A percentile compares a stretch with the other conserved stretches of the same genome.
These are phyloP conservation scores for Pleurotus djamor DNA, from an alignment of 768 basidiomycete genomes.

Conservation along the genomic window DNA sequence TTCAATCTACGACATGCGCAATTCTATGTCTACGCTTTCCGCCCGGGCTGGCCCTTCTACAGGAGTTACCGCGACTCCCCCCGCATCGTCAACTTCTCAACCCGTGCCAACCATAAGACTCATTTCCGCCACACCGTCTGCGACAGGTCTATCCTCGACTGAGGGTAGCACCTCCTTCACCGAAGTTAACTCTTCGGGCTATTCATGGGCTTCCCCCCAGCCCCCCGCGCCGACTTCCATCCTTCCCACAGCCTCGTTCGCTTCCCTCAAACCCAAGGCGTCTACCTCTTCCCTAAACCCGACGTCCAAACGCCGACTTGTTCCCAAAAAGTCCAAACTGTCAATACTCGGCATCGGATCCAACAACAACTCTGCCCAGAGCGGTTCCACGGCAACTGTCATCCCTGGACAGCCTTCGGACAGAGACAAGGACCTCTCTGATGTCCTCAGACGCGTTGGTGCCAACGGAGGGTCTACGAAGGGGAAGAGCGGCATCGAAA, in stretches of 20 bases:
- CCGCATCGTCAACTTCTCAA: slow-evolving; percentile 16
- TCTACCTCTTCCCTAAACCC: slow-evolving; percentile 12
- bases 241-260: slow-evolving; percentile 22
- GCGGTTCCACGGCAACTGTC: not conserved
- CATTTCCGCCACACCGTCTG: slow-evolving; percentile 64
- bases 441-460: slow-evolving; percentile 54
- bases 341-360: slow-evolving; percentile 29
- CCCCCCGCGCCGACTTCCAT: slow-evolving; percentile 11
- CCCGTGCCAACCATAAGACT: slow-evolving; percentile 65
- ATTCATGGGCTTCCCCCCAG: slow-evolving; percentile 30
- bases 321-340: slow-evolving; percentile 75
- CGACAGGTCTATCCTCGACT: slow-evolving; percentile 34
- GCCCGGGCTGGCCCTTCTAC: slow-evolving; percentile 7
- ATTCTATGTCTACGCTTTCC: slow-evolving; percentile 7
- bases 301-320: slow-evolving; percentile 42
- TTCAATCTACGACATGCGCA: slow-evolving; percentile 11
- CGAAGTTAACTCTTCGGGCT: slow-evolving; percentile 25
- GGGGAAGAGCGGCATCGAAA: slow-evolving; percentile 60
- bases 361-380: slow-evolving; percentile 13
- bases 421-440: slow-evolving; percentile 47
- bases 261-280: slow-evolving; percentile 23
- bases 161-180: slow-evolving; percentile 28
- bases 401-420: slow-evolving; percentile 2
- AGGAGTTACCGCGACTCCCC: slow-evolving; percentile 23
- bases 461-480: slow-evolving; percentile 17